Evolutionary conservation across 139 green algal genomes (phyloP).

Genomic region (Ostreobium quekettii): DNA sequence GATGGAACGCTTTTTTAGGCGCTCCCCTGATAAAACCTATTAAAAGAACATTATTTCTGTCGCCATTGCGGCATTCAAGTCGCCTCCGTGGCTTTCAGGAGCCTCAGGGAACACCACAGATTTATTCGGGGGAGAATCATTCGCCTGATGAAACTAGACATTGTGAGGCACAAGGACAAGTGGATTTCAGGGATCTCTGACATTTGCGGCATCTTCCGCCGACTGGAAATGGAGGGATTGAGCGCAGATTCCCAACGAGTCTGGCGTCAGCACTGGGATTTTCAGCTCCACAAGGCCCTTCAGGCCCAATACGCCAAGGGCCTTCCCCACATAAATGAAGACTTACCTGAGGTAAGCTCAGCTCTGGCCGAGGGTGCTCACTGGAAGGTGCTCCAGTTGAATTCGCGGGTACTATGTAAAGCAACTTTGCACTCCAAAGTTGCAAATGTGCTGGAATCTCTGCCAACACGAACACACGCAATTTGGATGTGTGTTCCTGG

Average conservation of each 20-base stretch:
- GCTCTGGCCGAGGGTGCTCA: too few species aligned
- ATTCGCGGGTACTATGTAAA: too few species aligned
- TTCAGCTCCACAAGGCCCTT: constrained; percentile 69
- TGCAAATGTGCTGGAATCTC: too few species aligned
- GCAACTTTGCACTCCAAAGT: too few species aligned
- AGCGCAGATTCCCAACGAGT: constrained; percentile 40
- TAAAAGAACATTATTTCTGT: too few species aligned
- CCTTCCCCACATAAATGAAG: constrained; percentile 58
- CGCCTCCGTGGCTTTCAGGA: too few species aligned
- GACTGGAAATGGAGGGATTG: constrained; percentile 58
- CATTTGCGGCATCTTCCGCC: constrained; percentile 52
- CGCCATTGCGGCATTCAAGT: too few species aligned
- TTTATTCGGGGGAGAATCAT: background rate
- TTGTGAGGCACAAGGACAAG: constrained; percentile 56
- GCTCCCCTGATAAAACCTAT: too few species aligned
- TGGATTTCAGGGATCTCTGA: constrained; percentile 46
- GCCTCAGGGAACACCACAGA: background rate
- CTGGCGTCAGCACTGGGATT: constrained; percentile 78
- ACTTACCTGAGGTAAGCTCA: constrained; percentile 41
- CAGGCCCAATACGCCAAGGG: constrained; percentile 62
- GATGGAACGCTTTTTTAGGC: too few species aligned
- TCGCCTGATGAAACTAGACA: constrained; percentile 51
- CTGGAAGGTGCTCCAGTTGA: too few species aligned
- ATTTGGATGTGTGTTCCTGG: too few species aligned
- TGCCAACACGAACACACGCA: too few species aligned